Evolutionary conservation across 2,329 filamentous ascomycete species (phyloP).

Genomic region (Rachicladosporium sp.): DNA sequence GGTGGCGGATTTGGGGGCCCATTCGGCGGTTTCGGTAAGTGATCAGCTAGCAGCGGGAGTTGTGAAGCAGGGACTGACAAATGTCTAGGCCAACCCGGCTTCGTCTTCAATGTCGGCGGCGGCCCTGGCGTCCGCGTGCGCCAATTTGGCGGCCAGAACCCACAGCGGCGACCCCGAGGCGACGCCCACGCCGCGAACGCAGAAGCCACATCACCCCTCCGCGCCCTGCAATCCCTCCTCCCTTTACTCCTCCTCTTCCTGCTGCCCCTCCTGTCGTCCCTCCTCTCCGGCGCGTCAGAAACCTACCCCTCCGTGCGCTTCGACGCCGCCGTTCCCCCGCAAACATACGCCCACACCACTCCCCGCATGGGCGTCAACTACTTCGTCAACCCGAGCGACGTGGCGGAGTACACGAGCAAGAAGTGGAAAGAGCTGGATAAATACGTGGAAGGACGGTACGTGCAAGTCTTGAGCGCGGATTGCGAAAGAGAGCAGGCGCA

Average conservation of each 20-base stretch:
- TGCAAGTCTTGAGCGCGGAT: slow-evolving; percentile 53
- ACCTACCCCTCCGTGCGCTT: slow-evolving; percentile 63
- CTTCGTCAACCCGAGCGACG: slow-evolving; percentile 69
- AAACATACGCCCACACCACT: slow-evolving; percentile 62
- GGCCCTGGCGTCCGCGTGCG: slow-evolving; percentile 87
- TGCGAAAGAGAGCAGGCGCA: slow-evolving; percentile 63
- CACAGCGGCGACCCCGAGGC: slow-evolving; percentile 58
- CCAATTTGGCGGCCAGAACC: slow-evolving; percentile 75
- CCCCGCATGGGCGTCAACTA: slow-evolving; percentile 64
- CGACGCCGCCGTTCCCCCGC: slow-evolving; percentile 55
- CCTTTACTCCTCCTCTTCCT: slow-evolving; percentile 79
- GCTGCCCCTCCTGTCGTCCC: slow-evolving; percentile 65
- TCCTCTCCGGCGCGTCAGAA: slow-evolving; percentile 55
- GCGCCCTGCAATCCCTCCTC: slow-evolving; percentile 41
- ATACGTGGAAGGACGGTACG: slow-evolving; percentile 60
- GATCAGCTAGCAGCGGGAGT: background rate
- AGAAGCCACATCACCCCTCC: slow-evolving; percentile 39
- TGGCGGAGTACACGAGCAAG: slow-evolving; percentile 54
- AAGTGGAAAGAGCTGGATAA: slow-evolving; percentile 67
- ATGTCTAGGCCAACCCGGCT: slow-evolving; percentile 56
- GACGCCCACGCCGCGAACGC: slow-evolving; percentile 40
- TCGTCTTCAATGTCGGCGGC: slow-evolving; percentile 82
- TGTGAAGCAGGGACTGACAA: background rate
- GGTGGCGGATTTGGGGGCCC: slow-evolving; percentile 46
- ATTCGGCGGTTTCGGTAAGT: slow-evolving; percentile 15